Evolutionary conservation across 2,329 filamentous ascomycete species (phyloP).

Genomic region (Fusarium secorum): DNA sequence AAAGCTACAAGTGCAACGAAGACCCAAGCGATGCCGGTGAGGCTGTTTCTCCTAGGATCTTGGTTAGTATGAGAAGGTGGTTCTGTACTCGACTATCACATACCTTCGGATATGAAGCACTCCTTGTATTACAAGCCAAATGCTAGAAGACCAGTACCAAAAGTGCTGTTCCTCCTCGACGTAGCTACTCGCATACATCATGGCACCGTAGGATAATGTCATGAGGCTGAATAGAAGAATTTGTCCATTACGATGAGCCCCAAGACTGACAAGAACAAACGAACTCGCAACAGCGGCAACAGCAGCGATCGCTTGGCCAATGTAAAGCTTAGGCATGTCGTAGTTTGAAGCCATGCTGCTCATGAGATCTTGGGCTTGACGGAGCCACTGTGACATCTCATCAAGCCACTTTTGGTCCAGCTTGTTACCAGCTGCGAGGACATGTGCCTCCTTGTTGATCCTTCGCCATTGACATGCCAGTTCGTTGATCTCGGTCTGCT

Average conservation of each 20-base stretch:
- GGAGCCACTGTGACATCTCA: constrained; percentile 68
- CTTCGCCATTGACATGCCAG: constrained; percentile 74
- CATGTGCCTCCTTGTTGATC: constrained; percentile 41
- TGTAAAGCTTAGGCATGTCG: constrained; percentile 68
- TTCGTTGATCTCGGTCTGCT: constrained; percentile 56
- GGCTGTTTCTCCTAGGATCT: constrained; percentile 37
- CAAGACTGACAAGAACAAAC: constrained; percentile 15
- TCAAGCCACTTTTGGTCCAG: constrained; percentile 52
- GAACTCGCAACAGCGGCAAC: constrained; percentile 41
- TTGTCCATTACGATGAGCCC: constrained; percentile 9
- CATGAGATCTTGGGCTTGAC: constrained; percentile 78
- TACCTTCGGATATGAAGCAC: constrained; percentile 56
- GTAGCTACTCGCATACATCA: constrained; percentile 99
- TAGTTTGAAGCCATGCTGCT: constrained; percentile 95
- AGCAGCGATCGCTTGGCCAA: constrained; percentile 53
- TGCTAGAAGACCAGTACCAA: constrained; percentile 89
- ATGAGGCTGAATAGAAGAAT: constrained; percentile 58
- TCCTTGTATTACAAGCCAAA: constrained; percentile 69
- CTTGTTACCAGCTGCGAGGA: constrained; percentile 34
- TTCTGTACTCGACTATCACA: neutral
- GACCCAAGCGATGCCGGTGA: constrained; percentile 45
- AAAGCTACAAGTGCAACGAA: constrained; percentile 65
- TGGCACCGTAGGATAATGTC: constrained; percentile 72
- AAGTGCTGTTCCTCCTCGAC: constrained; percentile 99
- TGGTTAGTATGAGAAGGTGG: constrained; percentile 2